Conservation (phyloP, 1,139 yeast genomes). For the Nakaseomyces sp. region DNA sequence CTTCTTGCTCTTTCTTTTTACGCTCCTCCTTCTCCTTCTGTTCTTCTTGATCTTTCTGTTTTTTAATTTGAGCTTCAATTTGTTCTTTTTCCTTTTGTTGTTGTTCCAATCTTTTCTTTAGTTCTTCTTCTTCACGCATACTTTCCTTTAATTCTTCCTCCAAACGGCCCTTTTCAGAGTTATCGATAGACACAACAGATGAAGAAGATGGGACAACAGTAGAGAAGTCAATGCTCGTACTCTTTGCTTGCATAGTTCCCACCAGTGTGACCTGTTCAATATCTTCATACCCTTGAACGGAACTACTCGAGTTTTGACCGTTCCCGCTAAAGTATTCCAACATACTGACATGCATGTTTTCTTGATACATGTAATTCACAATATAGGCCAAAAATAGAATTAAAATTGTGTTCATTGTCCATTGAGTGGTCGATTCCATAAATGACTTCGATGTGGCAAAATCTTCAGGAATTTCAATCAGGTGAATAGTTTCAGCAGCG, state of each 20-base stretch:
- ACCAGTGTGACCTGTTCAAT: conserved; percentile 4
- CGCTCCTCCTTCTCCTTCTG: not conserved
- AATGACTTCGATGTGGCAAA: conserved; percentile 39
- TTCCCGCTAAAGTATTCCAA: not conserved
- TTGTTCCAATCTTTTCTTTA: not conserved
- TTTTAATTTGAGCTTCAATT: not conserved
- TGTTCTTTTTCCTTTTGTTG: conserved; percentile 1
- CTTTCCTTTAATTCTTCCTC: not conserved
- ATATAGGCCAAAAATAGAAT: conserved; percentile 1
- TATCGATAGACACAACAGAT: not conserved
- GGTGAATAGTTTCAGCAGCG: conserved; percentile 68
- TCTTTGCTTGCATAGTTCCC: not conserved
- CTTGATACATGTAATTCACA: conserved; percentile 1
- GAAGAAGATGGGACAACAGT: not conserved
- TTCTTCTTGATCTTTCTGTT: not conserved
- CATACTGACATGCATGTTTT: conserved; percentile 1
- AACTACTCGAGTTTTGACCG: not conserved
- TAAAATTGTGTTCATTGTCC: conserved; percentile 2
- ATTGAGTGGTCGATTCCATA: conserved; percentile 9
- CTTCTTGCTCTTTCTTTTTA: no score
- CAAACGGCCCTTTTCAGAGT: not conserved
- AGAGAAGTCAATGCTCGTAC: not conserved
- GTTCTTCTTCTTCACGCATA: not conserved
- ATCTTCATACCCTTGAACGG: not conserved
- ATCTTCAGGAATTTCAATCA: conserved; percentile 50